Evolutionary conservation across 2,329 filamentous ascomycete species (phyloP), one percentile per base, ranked within the genome.

Genomic region (Zymoseptoria brevis): DNA sequence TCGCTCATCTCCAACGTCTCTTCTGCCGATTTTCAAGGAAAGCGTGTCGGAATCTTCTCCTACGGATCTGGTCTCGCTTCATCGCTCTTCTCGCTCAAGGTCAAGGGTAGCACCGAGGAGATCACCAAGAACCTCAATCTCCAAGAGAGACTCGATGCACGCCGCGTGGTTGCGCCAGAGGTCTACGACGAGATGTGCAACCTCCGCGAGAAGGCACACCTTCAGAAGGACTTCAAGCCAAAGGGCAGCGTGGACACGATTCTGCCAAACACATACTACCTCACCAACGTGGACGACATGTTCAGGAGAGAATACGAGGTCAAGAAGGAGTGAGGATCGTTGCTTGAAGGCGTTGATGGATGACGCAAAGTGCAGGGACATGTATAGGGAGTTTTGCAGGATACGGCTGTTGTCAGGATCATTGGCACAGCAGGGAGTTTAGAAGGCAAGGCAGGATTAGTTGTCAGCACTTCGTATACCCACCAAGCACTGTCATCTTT

Each of bases 181-280:
- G 73, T 76, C 5, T 81, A 80, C 69, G 78, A 81, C 54, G 75
- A 80, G 77, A 79, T 79, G 76, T 81, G 79, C 75, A 77, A 77
- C 67, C 73, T 80, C 57, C 75, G 79, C 57, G 77, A 80, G 73
- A 72, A 75, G 62, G 79, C 79, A 54, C 78, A 81, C 62, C 67
- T 80, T 59, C 74, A 80, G 75, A 79, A 77, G 72, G 72, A 75
- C 67, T 80, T 76, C 72, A 75, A 71, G 59, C 79, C 79, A 24
- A 65, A 69, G 56, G 79, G 78, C 61, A 74, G 68, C 62, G 65
- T 71, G 41, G 77, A 79, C 35, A 74, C 71, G 55, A 71, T 80
- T 49, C 69, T 76, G 61, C 74, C 77, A 3, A 77, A 77, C 55
- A 79, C 78, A 7, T 81, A 81, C 72, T 81, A 80, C 70, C 76